phyloP scores from a whole-genome alignment of 2,329 filamentous ascomycete species.

The Aspergillus luchuensis region DNA sequence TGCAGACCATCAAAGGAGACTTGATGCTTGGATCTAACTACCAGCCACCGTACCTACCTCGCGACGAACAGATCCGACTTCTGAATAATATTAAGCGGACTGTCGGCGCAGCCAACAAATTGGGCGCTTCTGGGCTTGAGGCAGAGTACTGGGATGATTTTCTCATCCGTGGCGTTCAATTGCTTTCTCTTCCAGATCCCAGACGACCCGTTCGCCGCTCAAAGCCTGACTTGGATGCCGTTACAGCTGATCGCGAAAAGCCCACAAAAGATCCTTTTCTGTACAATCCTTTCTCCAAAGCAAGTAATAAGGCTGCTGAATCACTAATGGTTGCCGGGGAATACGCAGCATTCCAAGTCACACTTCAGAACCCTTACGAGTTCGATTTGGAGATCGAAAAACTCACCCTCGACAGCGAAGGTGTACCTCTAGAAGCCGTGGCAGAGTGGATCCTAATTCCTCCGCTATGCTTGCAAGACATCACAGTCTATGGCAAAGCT shows the following conservation, averaged over 20 bases:
- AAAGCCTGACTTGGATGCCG: conserved; percentile 53
- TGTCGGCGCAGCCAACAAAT: conserved; percentile 70
- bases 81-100: conserved; percentile 84
- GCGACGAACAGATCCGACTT: conserved; percentile 84
- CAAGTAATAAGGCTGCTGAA: conserved; percentile 60
- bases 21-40: conserved; percentile 73
- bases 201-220: conserved; percentile 68
- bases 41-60: conserved; percentile 68
- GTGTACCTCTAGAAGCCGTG: conserved; percentile 69
- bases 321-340: conserved; percentile 78
- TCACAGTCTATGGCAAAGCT: conserved; percentile 71
- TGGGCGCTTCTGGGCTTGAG: conserved; percentile 69
- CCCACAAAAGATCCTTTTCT: conserved; percentile 76
- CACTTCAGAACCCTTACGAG: conserved; percentile 91
- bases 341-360: conserved; percentile 73
- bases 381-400: conserved; percentile 88
- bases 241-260: conserved; percentile 42
- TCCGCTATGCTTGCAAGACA: conserved; percentile 78
- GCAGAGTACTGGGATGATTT: conserved; percentile 99
- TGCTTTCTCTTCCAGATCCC: conserved; percentile 64
- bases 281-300: conserved; percentile 87
- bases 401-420: conserved; percentile 72
- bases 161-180: conserved; percentile 73
- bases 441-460: conserved; percentile 70
- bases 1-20: conserved; percentile 75